Evolutionary conservation across 2,329 filamentous ascomycete genomes (phyloP).

Genomic region (Zalaria obscura): DNA sequence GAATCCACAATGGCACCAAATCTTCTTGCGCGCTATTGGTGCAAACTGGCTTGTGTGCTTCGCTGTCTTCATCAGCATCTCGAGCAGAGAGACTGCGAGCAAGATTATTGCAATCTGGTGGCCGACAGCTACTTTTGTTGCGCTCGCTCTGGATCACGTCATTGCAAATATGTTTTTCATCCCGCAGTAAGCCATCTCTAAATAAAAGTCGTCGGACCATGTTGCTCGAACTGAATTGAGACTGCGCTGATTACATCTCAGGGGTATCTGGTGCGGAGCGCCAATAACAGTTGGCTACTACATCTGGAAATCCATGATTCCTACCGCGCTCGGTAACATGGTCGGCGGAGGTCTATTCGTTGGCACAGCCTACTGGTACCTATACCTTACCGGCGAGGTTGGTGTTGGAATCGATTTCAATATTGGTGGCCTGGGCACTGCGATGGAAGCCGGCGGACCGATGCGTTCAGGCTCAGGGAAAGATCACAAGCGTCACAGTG

Average conservation of each 20-base stretch:
- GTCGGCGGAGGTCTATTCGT: conserved; percentile 5
- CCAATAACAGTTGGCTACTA: conserved; percentile 12
- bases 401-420: conserved; percentile 11
- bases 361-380: conserved; percentile 4
- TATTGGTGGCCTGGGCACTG: conserved; percentile 8
- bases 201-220: too few relatives aligned
- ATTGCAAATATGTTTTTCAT: conserved; percentile 18
- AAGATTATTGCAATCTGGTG: conserved; percentile 17
- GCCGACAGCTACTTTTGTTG: conserved; percentile 14
- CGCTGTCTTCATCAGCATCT: conserved; percentile 1
- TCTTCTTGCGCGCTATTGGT: conserved; percentile 40
- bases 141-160: conserved; percentile 14
- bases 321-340: conserved; percentile 12
- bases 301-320: conserved; percentile 17
- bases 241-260: too few relatives aligned
- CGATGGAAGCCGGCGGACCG: conserved; percentile 11
- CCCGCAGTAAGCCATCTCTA: conserved; percentile 1
- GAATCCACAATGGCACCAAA: conserved; percentile 33
- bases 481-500: background rate
- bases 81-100: conserved; percentile 1
- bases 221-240: too few relatives aligned
- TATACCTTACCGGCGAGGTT: conserved; percentile 12
- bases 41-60: conserved; percentile 6
- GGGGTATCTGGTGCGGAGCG: conserved; percentile 1
- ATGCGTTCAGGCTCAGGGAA: conserved; percentile 5